Conservation (phyloP, 805 yeast species). For the Wickerhamomyces bisporus region DNA sequence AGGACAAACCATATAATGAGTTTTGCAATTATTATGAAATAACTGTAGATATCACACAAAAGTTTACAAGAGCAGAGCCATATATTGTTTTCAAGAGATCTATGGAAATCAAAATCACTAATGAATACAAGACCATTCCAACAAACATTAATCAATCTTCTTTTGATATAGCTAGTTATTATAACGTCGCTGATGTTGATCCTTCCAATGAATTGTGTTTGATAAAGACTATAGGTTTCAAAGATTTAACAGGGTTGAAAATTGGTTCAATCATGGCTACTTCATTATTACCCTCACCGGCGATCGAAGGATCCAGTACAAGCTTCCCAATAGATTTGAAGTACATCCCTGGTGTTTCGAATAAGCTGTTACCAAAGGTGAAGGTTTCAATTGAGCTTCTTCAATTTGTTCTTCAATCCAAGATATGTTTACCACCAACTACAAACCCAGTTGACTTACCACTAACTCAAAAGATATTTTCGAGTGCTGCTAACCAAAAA, state of each 20-base stretch:
- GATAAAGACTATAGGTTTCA: conserved; percentile 11
- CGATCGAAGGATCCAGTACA: not conserved
- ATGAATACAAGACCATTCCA: conserved; percentile 3
- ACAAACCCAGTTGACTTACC: conserved; percentile 1
- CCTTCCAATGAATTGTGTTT: conserved; percentile 9
- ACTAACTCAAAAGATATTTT: not conserved
- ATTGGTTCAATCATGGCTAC: conserved; percentile 10
- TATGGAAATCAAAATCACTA: conserved; percentile 13
- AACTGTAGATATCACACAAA: conserved; percentile 12
- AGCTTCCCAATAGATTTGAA: conserved; percentile 9
- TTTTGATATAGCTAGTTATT: conserved; percentile 9
- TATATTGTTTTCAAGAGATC: conserved; percentile 16
- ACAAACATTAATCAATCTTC: conserved; percentile 7
- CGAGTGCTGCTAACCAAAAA: not conserved
- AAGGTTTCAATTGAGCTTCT: conserved; percentile 1
- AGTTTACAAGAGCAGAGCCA: conserved; percentile 6
- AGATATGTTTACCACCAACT: conserved; percentile 6
- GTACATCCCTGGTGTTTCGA: conserved; percentile 5
- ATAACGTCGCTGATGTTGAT: conserved; percentile 9
- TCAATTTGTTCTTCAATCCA: conserved; percentile 14
- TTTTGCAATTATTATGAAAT: conserved; percentile 15
- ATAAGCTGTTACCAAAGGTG: conserved; percentile 2
- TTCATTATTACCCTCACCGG: conserved; percentile 11
- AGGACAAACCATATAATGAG: conserved; percentile 3
- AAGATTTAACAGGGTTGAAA: not conserved